phyloP scores from a whole-genome alignment of 345 rosid genomes.

The Brassica incana region DNA sequence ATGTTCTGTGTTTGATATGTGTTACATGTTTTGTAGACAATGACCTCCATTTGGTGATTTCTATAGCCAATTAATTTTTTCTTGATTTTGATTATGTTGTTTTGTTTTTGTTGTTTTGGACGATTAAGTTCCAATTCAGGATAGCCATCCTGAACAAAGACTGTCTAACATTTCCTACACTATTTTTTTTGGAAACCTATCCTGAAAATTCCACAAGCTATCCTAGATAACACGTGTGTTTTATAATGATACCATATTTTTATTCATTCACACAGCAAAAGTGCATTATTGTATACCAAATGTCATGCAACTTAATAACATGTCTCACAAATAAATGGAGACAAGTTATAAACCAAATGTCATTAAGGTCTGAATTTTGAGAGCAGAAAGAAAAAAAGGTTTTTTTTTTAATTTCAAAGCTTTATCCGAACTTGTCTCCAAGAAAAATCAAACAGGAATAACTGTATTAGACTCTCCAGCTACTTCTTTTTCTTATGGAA shows the following conservation, averaged over 20 bases:
- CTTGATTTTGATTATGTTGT: too few relatives aligned
- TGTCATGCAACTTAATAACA: conserved; percentile 23
- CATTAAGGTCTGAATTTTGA: conserved; percentile 9
- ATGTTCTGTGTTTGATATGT: too few relatives aligned
- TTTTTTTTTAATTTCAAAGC: conserved; percentile 9
- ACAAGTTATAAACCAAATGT: background rate
- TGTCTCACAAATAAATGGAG: conserved; percentile 4
- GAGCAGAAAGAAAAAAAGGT: background rate
- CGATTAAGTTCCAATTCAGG: too few relatives aligned
- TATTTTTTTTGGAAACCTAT: too few relatives aligned
- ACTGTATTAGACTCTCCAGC: conserved; percentile 1
- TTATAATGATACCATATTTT: background rate
- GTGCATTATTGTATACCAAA: background rate
- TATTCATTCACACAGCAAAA: conserved; percentile 20
- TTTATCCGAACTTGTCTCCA: conserved; percentile 21
- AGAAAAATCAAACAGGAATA: conserved; percentile 26
- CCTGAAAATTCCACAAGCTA: too few relatives aligned
- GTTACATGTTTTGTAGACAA: too few relatives aligned
- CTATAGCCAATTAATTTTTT: too few relatives aligned
- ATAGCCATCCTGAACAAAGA: too few relatives aligned
- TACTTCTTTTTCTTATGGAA: conserved; percentile 30
- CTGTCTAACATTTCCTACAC: too few relatives aligned
- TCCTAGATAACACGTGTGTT: too few relatives aligned
- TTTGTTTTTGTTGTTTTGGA: too few relatives aligned
- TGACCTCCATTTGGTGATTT: too few relatives aligned